These are phyloP conservation scores for Emericellopsis atlantica DNA, from an alignment of 2,329 filamentous ascomycete genomes.

Conservation along the genomic window DNA sequence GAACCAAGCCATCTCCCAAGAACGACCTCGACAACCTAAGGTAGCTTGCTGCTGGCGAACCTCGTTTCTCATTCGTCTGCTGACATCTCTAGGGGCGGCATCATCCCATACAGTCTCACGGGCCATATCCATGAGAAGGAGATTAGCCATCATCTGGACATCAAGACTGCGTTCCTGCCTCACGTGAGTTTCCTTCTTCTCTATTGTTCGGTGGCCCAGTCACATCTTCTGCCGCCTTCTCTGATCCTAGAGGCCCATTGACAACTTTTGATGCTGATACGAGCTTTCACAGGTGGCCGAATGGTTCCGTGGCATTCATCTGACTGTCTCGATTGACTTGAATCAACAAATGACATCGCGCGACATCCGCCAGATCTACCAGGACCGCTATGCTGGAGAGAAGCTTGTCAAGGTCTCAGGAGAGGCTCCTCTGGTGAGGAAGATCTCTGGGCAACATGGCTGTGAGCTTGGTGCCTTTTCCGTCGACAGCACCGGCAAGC, in stretches of 20 bases:
- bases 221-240: neutral
- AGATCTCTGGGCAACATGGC: constrained; percentile 73
- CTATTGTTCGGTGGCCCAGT: neutral
- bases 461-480: constrained; percentile 93
- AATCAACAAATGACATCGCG: constrained; percentile 78
- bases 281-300: constrained; percentile 35
- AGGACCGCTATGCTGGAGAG: constrained; percentile 91
- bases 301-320: constrained; percentile 93
- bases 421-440: constrained; percentile 73
- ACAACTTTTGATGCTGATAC: neutral
- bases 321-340: constrained; percentile 82
- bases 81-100: constrained; percentile 12
- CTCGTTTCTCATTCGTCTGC: neutral
- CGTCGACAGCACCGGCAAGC: constrained; percentile 79
- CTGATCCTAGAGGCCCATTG: neutral
- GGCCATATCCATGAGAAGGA: constrained; percentile 94
- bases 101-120: constrained; percentile 50
- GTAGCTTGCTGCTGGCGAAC: constrained; percentile 52
- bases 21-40: constrained; percentile 76
- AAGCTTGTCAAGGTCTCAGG: constrained; percentile 88
- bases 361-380: constrained; percentile 88
- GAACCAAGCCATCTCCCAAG: constrained; percentile 87
- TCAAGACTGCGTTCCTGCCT: constrained; percentile 71
- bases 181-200: constrained; percentile 43
- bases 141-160: constrained; percentile 67